These are phyloP conservation scores for Penicillium bialowiezense DNA, from an alignment of 495 filamentous ascomycete species.

Conservation along the genomic window DNA sequence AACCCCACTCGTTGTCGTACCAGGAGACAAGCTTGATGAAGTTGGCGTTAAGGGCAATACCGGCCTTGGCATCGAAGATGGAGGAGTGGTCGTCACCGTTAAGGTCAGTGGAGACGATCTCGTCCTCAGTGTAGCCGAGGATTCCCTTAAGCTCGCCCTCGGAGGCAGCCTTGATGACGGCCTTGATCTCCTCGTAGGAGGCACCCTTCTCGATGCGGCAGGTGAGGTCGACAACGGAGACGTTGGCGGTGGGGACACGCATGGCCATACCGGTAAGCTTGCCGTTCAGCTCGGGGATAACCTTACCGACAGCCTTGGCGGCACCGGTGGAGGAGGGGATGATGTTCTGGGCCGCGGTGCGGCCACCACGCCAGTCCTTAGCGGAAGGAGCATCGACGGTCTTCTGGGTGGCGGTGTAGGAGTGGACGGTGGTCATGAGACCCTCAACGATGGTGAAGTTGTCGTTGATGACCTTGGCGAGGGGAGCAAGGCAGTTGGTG, in stretches of 20 bases:
- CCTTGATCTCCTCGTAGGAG: slow-evolving; percentile 93
- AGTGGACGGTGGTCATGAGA: slow-evolving; percentile 99
- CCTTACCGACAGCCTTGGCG: slow-evolving; percentile 99
- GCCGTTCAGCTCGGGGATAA: slow-evolving; percentile 94
- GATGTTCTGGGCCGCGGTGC: slow-evolving; percentile 98
- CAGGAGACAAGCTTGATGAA: slow-evolving; percentile 98
- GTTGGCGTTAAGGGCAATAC: slow-evolving; percentile 96
- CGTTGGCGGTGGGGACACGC: slow-evolving; percentile 98
- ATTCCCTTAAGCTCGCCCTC: slow-evolving; percentile 86
- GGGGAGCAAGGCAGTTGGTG: slow-evolving; percentile 98
- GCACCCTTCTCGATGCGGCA: slow-evolving; percentile 87
- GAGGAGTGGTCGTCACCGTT: slow-evolving; percentile 89
- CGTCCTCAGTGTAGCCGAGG: slow-evolving; percentile 94
- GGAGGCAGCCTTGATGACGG: slow-evolving; percentile 81
- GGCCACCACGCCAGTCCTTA: slow-evolving; percentile 99
- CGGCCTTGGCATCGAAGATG: slow-evolving; percentile 99
- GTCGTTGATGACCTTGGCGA: slow-evolving; percentile 98
- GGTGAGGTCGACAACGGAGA: slow-evolving; percentile 98
- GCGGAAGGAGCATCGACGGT: slow-evolving; percentile 94
- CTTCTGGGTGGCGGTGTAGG: slow-evolving; percentile 99
- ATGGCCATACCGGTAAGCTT: slow-evolving; percentile 99
- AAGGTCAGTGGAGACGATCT: slow-evolving; percentile 89
- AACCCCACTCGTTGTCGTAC: slow-evolving; percentile 98
- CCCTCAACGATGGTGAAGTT: slow-evolving; percentile 96
- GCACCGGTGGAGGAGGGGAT: slow-evolving; percentile 99